Base-by-base conservation (phyloP, 106 monocot species). In the Alisma plantagoaquatica region DNA sequence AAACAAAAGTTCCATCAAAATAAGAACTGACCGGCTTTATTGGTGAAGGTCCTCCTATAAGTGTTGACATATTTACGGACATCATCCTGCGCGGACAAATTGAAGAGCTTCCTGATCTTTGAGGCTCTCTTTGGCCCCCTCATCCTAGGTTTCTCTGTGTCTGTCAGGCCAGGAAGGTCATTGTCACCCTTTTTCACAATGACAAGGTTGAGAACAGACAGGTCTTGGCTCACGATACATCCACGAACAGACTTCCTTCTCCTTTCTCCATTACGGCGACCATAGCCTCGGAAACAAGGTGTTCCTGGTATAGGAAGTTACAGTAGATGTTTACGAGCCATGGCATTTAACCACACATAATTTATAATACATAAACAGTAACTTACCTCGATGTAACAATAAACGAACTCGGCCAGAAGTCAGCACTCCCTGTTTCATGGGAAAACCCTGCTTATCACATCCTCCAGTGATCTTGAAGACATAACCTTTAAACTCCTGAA, bases 161-260 rank as follows among this genome's bases (percentile, higher is more conserved):
- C 77, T 1, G 78, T 83, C 16, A 75, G 30, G 10, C 83, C 83
- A 30, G 74, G 77, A 15, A 81, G 72, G 14, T 81, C 81, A 51
- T 72, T 76, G 15, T 81, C 81, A 28, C 48, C 62, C 31, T 28
- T 46, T 18, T 60, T 60, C 23, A 46, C 45, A 21, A 60, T 60
- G 6, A 60, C 28, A 1, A 60, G 23, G 16, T 46, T 46, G 10
- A 60, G 19, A 15, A 60, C 45, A 19, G 66, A 81, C 0, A 81
- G 72, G 44, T 76, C 72, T 10, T 17, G 76, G 23, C 72, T 72
- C 12, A 81, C 76, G 45, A 76, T 76, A 56, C 76, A 81, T 9
- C 81, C 79, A 60, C 75, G 75, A 32, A 81, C 80, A 10, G 80
- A 81, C 29, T 81, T 81, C 61, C 82, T 69, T 43, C 77, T 69